phyloP scores from a whole-genome alignment of 352 stramenopile species.

The Pythium scleroteichum region DNA sequence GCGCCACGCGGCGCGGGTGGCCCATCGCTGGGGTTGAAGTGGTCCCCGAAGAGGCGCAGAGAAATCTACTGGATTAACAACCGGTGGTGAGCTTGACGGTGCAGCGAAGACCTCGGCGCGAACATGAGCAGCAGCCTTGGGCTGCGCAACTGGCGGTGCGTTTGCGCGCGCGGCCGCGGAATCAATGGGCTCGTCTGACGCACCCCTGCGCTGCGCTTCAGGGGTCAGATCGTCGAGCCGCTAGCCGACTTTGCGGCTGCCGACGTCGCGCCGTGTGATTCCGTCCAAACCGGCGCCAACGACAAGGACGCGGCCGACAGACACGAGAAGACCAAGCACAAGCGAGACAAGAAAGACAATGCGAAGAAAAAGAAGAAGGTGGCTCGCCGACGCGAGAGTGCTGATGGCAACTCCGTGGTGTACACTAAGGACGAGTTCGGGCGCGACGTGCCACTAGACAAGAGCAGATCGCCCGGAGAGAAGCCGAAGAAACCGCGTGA shows the following conservation, averaged over 20 bases:
- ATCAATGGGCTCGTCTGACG: not conserved
- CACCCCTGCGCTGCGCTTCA: slow-evolving; percentile 1
- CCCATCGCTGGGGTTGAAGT: slow-evolving; percentile 4
- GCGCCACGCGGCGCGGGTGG: slow-evolving; percentile 14
- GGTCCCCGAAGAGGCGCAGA: not conserved
- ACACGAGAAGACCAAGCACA: slow-evolving; percentile 23
- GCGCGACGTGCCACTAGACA: slow-evolving; percentile 52
- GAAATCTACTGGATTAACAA: not conserved
- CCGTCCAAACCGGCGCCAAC: not conserved
- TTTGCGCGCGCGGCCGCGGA: not conserved
- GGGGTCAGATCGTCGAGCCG: slow-evolving; percentile 35
- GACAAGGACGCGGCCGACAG: not conserved
- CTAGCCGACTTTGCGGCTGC: slow-evolving; percentile 19
- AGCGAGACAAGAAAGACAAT: slow-evolving; percentile 29
- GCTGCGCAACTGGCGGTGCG: slow-evolving; percentile 42
- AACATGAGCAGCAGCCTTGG: slow-evolving; percentile 19
- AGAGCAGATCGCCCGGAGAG: slow-evolving; percentile 28
- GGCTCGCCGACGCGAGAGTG: not conserved
- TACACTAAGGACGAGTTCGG: slow-evolving; percentile 79
- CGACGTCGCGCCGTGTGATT: slow-evolving; percentile 10
- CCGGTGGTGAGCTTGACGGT: too few species aligned
- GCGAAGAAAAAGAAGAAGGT: slow-evolving; percentile 24
- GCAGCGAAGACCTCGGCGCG: too few species aligned
- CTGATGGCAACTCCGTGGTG: not conserved
- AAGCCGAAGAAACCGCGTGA: slow-evolving; percentile 29